Conservation (phyloP, 179 eudicot genomes). For the Sideroxylon spinosum region DNA sequence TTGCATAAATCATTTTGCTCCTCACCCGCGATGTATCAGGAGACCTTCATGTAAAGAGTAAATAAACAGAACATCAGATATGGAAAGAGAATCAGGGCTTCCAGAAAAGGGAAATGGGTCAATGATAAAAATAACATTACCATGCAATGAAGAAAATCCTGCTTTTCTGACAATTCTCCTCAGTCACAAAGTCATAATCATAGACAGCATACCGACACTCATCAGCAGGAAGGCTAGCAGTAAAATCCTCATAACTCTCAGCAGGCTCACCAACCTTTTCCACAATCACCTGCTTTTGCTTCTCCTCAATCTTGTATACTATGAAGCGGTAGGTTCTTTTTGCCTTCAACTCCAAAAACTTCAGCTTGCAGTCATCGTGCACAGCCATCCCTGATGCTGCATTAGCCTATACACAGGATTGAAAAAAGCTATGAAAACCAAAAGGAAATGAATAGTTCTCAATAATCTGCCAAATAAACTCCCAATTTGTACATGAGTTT, state of each 20-base stretch:
- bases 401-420: neutral
- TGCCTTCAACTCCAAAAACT: slow-evolving; percentile 8
- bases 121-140: neutral
- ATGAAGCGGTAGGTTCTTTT: slow-evolving; percentile 9
- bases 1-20: slow-evolving; percentile 13
- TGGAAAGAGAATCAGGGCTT: no score
- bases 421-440: neutral
- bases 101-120: neutral
- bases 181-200: slow-evolving; percentile 11
- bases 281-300: slow-evolving; percentile 11
- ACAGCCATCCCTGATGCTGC: slow-evolving; percentile 9
- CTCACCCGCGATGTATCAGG: slow-evolving; percentile 14
- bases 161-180: slow-evolving; percentile 12
- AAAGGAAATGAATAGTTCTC: neutral
- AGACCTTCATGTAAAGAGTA: neutral
- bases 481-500: neutral
- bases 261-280: slow-evolving; percentile 4
- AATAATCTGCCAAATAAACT: neutral
- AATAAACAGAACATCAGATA: neutral
- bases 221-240: slow-evolving; percentile 9
- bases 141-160: slow-evolving; percentile 12
- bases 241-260: slow-evolving; percentile 8
- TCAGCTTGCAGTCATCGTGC: slow-evolving; percentile 12
- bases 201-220: slow-evolving; percentile 12
- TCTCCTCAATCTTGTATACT: slow-evolving; percentile 9